phyloP scores from a whole-genome alignment of 2,329 filamentous ascomycete species.

The Colletotrichum sidae region DNA sequence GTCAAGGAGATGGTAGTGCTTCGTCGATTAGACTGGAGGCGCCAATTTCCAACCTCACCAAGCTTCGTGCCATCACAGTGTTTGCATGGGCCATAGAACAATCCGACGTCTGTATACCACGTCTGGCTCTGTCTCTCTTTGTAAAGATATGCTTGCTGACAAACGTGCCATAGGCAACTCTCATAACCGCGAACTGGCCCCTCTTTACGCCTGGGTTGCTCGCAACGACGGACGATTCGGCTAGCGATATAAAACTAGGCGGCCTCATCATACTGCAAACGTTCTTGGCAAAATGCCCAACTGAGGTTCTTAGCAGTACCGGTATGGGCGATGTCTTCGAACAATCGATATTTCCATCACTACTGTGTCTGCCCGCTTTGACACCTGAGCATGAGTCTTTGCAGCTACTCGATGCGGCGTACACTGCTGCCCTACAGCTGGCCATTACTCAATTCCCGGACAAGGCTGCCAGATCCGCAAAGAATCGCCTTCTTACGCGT shows the following conservation, averaged over 20 bases:
- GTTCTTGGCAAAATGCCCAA: slow-evolving; percentile 68
- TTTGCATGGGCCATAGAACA: slow-evolving; percentile 70
- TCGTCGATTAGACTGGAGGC: too few relatives aligned
- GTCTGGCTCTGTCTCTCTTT: too few relatives aligned
- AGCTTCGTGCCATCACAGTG: slow-evolving; percentile 45
- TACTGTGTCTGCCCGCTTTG: slow-evolving; percentile 81
- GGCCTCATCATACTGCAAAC: slow-evolving; percentile 66
- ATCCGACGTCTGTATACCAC: slow-evolving; percentile 57
- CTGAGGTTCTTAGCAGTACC: slow-evolving; percentile 66
- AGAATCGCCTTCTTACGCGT: slow-evolving; percentile 61
- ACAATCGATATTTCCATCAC: slow-evolving; percentile 75
- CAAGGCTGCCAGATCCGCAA: slow-evolving; percentile 43
- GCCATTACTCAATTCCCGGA: slow-evolving; percentile 50
- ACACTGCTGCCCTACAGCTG: slow-evolving; percentile 73
- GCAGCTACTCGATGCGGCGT: slow-evolving; percentile 72
- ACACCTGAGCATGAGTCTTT: slow-evolving; percentile 80
- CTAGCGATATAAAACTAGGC: slow-evolving; percentile 61
- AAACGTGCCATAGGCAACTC: slow-evolving; percentile 46
- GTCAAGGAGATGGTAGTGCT: too few relatives aligned
- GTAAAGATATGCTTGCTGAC: not conserved
- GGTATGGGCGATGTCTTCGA: slow-evolving; percentile 77
- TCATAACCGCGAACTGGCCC: slow-evolving; percentile 71
- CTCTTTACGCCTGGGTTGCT: slow-evolving; percentile 77
- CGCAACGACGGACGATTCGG: slow-evolving; percentile 74
- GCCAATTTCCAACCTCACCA: too few relatives aligned